phyloP scores from a whole-genome alignment of 345 rosid genomes.

The Acer negundo region DNA sequence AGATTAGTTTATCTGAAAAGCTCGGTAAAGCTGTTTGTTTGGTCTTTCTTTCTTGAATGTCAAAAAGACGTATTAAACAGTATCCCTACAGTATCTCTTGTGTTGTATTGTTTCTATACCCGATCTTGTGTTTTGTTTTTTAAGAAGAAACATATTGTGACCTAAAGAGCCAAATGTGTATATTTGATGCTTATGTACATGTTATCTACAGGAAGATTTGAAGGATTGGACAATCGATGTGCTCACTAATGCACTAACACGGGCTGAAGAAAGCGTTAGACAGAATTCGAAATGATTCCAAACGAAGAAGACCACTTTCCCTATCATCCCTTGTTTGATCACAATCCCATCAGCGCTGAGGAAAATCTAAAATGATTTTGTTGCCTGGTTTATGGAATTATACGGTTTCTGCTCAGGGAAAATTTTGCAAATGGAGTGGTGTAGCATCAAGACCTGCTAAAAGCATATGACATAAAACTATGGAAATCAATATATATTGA shows the following conservation, averaged over 20 bases:
- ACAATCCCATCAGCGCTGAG: background rate
- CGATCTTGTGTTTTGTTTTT: background rate
- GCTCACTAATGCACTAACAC: slow-evolving; percentile 68
- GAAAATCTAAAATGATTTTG: background rate
- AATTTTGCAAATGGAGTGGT: background rate
- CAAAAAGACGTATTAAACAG: background rate
- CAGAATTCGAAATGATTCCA: slow-evolving; percentile 34
- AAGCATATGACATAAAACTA: background rate
- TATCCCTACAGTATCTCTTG: background rate
- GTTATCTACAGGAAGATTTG: slow-evolving; percentile 62
- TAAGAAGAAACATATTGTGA: background rate
- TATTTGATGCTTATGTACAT: slow-evolving; percentile 2
- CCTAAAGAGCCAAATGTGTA: background rate
- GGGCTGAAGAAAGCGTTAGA: slow-evolving; percentile 69
- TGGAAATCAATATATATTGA: too few relatives aligned
- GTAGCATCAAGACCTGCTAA: background rate
- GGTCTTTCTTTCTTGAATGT: background rate
- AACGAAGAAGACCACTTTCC: background rate
- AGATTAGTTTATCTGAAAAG: background rate
- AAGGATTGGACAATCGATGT: slow-evolving; percentile 94
- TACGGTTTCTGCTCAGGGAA: background rate
- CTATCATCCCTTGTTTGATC: background rate
- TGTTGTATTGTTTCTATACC: background rate
- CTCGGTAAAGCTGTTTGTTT: background rate
- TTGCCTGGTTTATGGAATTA: background rate